Conservation (phyloP, 176 grass and related monocot species). For the Cenchrus americanus region DNA sequence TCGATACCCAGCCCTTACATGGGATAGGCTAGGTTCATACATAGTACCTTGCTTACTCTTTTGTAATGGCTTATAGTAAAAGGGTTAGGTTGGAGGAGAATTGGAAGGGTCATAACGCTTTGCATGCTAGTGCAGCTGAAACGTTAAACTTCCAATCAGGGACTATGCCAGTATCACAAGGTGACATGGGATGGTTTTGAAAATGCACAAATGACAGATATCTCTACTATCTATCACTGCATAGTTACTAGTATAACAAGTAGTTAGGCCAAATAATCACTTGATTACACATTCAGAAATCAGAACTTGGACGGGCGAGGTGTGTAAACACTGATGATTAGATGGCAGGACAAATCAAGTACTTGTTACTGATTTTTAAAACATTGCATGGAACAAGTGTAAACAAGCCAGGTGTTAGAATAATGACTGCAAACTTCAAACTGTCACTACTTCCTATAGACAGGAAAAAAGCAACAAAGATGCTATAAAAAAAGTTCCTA, state of each 20-base stretch:
- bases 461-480: background rate
- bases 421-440: background rate
- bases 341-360: background rate
- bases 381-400: background rate
- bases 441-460: background rate
- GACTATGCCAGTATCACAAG: background rate
- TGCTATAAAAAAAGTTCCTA: background rate
- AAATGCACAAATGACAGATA: background rate
- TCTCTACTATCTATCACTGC: background rate
- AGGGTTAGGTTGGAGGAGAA: background rate
- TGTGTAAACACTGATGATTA: too few relatives aligned
- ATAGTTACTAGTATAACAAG: background rate
- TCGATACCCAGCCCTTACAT: background rate
- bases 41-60: background rate
- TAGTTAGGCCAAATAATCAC: background rate
- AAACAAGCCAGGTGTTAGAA: constrained; percentile 3
- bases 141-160: background rate
- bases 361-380: background rate
- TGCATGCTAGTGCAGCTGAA: background rate
- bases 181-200: background rate
- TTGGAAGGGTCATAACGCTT: background rate
- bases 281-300: background rate
- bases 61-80: background rate
- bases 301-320: too few relatives aligned
- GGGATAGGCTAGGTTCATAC: background rate